Conservation (phyloP, 1,284 basidiomycete species). For the Marasmius tenuissimus region DNA sequence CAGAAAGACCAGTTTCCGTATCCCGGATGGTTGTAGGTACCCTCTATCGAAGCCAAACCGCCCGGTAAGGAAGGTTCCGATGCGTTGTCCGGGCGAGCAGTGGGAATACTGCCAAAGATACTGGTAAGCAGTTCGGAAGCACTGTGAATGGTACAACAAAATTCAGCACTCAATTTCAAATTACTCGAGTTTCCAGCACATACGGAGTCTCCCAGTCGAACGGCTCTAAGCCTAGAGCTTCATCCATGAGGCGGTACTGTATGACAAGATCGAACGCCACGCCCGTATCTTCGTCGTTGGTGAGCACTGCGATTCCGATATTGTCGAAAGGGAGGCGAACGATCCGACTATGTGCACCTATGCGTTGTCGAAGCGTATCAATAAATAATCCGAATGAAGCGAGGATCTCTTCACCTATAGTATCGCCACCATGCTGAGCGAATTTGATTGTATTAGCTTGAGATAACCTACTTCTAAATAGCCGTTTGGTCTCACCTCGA, state of each 20-base stretch:
- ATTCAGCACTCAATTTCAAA: neutral
- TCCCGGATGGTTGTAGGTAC: constrained; percentile 18
- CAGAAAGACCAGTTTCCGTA: constrained; percentile 19
- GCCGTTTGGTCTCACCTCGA: neutral
- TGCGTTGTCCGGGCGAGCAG: constrained; percentile 8
- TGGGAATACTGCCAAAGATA: neutral
- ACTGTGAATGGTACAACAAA: neutral
- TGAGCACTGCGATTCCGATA: constrained; percentile 21
- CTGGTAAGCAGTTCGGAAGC: neutral
- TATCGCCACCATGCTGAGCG: neutral
- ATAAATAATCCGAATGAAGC: neutral
- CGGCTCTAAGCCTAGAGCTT: constrained; percentile 19
- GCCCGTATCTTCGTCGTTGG: constrained; percentile 22
- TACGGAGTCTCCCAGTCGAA: constrained; percentile 24
- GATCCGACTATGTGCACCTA: constrained; percentile 20
- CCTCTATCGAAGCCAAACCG: constrained; percentile 11
- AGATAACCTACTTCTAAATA: too few species aligned
- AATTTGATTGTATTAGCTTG: neutral
- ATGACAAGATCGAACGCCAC: constrained; percentile 16
- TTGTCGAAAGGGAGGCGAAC: constrained; percentile 23
- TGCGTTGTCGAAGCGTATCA: neutral
- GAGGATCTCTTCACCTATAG: neutral
- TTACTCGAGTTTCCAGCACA: neutral
- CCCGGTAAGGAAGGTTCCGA: constrained; percentile 6
- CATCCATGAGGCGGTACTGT: constrained; percentile 20